These are phyloP conservation scores for Aureobasidium subglaciale DNA, from an alignment of 2,329 filamentous ascomycete species.

Conservation along the genomic window DNA sequence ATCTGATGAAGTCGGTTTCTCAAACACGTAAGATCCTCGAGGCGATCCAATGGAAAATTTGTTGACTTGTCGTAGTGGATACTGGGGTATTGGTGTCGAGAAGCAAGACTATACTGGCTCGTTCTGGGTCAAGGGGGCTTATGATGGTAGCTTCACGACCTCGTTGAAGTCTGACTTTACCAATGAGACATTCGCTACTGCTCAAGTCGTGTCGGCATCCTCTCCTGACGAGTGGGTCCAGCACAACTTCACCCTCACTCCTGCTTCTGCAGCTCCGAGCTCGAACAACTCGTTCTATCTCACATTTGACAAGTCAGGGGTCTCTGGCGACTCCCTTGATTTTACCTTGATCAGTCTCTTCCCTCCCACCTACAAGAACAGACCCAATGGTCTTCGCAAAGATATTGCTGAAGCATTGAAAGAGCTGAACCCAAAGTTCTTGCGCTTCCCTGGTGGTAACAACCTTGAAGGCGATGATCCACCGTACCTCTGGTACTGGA, in stretches of 20 bases:
- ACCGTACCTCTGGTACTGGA: slow-evolving; percentile 41
- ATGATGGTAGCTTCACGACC: slow-evolving; percentile 25
- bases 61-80: slow-evolving; percentile 18
- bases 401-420: slow-evolving; percentile 50
- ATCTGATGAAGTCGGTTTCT: slow-evolving; percentile 31
- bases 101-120: slow-evolving; percentile 28
- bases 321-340: slow-evolving; percentile 40
- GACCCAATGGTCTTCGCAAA: slow-evolving; percentile 49
- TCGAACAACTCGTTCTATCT: slow-evolving; percentile 41
- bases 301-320: slow-evolving; percentile 43
- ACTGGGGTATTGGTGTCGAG: slow-evolving; percentile 28
- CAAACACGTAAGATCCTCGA: slow-evolving; percentile 37
- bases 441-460: slow-evolving; percentile 56
- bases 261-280: slow-evolving; percentile 25
- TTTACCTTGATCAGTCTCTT: slow-evolving; percentile 55
- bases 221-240: slow-evolving; percentile 17
- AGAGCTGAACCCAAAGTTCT: slow-evolving; percentile 47
- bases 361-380: slow-evolving; percentile 52
- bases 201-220: slow-evolving; percentile 5
- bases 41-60: background rate
- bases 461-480: slow-evolving; percentile 43
- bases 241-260: slow-evolving; percentile 25
- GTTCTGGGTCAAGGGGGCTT: slow-evolving; percentile 29
- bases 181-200: slow-evolving; percentile 17
- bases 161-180: slow-evolving; percentile 19